Conservation (phyloP, 2,329 filamentous ascomycete genomes). For the Penicillium capsulatum region DNA sequence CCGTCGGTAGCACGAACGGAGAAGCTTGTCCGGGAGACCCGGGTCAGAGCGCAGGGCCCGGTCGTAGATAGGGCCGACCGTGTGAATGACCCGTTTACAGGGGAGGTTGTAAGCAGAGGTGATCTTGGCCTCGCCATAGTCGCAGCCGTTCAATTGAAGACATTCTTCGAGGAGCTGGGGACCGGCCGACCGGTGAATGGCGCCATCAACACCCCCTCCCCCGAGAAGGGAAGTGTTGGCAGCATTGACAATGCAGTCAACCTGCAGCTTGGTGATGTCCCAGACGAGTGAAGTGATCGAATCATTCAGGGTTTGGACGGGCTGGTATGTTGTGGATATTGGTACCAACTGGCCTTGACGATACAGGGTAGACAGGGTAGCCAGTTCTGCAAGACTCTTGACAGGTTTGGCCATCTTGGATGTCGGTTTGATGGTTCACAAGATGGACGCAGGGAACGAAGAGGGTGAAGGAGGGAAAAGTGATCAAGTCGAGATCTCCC, state of each 20-base stretch:
- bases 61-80: slow-evolving; percentile 78
- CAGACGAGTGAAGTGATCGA: slow-evolving; percentile 64
- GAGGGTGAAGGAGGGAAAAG: background rate
- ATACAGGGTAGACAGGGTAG: slow-evolving; percentile 59
- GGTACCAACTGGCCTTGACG: slow-evolving; percentile 49
- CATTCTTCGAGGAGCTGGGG: slow-evolving; percentile 66
- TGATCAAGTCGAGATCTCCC: too few species aligned
- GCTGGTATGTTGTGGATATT: slow-evolving; percentile 24
- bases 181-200: slow-evolving; percentile 82
- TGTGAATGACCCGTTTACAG: slow-evolving; percentile 76
- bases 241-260: slow-evolving; percentile 89
- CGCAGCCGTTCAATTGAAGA: slow-evolving; percentile 64
- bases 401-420: slow-evolving; percentile 18
- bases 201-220: slow-evolving; percentile 85
- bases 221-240: slow-evolving; percentile 75
- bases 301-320: slow-evolving; percentile 49
- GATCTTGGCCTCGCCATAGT: slow-evolving; percentile 76
- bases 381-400: slow-evolving; percentile 35
- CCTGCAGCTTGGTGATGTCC: slow-evolving; percentile 74
- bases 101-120: slow-evolving; percentile 74
- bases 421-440: background rate
- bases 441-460: background rate
- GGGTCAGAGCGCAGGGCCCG: slow-evolving; percentile 34
- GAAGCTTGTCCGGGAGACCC: slow-evolving; percentile 37
- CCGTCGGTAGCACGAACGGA: slow-evolving; percentile 64